A percentile compares a stretch with the other conserved stretches of the same genome.
These are phyloP conservation scores for Linum tenue DNA, from an alignment of 345 rosid species.

Conservation along the genomic window DNA sequence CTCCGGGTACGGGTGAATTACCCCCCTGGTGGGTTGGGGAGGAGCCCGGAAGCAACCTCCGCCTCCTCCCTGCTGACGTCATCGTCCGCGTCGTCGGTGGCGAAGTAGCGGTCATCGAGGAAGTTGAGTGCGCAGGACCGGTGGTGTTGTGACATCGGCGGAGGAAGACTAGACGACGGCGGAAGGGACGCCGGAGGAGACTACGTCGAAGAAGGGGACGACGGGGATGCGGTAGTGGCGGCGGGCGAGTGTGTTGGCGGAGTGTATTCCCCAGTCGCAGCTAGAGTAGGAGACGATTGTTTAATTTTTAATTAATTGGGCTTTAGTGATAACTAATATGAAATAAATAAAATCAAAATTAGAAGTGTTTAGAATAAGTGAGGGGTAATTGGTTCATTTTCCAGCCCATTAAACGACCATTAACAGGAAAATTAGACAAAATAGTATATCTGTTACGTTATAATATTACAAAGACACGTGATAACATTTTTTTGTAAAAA, in stretches of 20 bases:
- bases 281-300: too few species aligned
- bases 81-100: slow-evolving; percentile 35
- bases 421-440: too few species aligned
- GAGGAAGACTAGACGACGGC: slow-evolving; percentile 16
- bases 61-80: slow-evolving; percentile 71
- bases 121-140: slow-evolving; percentile 35
- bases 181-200: too few species aligned
- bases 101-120: slow-evolving; percentile 36
- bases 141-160: not conserved
- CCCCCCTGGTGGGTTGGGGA: slow-evolving; percentile 39
- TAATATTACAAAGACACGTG: too few species aligned
- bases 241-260: slow-evolving; percentile 83
- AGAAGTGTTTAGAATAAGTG: too few species aligned
- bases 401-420: too few species aligned
- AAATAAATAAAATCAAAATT: too few species aligned
- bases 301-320: too few species aligned
- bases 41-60: slow-evolving; percentile 76
- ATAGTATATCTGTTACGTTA: too few species aligned
- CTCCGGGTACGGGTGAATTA: slow-evolving; percentile 54
- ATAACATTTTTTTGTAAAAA: too few species aligned
- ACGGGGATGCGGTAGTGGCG: slow-evolving; percentile 88
- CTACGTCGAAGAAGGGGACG: slow-evolving; percentile 61
- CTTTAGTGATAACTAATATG: too few species aligned
- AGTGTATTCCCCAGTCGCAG: slow-evolving; percentile 95
- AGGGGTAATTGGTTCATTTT: too few species aligned